Evolutionary conservation across 2,329 filamentous ascomycete species (phyloP), one percentile per base, ranked within the genome.

Genomic region (Alternaria novae-zelandiae): DNA sequence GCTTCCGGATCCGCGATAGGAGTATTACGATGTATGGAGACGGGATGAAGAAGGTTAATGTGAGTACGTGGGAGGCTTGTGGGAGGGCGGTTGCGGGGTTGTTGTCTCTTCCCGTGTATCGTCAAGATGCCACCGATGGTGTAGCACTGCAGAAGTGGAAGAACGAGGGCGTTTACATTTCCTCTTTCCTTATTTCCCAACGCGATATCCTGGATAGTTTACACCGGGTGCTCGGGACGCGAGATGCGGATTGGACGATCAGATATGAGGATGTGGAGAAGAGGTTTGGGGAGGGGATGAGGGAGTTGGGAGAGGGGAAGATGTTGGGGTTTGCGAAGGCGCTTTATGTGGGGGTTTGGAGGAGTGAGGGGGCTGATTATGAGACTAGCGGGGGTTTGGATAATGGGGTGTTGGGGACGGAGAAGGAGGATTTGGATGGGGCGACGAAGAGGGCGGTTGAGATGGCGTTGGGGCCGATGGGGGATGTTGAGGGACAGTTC

Each of bases 121-220:
- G 30, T 36, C 30, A 36, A 36, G 30, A 36, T 36, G 30, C 13
- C 30, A 15, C 30, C 30, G 30, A 36, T 36, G 17, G 63, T 55
- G 5, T 43, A 8, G 54, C 54, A 25, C 17, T 68, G 3, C 63
- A 66, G 13, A 51, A 5, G 59, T 64, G 12, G 20, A 71, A 7
- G 36, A 41, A 41, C n/a, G 3, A 41, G 4, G 36, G 36, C 0
- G 36, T 41, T 6, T 78, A 78, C 54, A 58, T 81, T 2, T 69
- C 71, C 0, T 78, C 74, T 3, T 82, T 81, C 63, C 49, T 68
- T 6, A 36, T 80, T 4, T 78, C 65, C 7, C 90, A 92, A 75
- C 82, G 83, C 11, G 89, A 92, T 10, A 91, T 92, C 81, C 83
- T 92, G 57, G 84, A 86, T 43, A 85, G 84, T n/a, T 77, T 89